Evolutionary conservation across 2,329 filamentous ascomycete genomes (phyloP).

Genomic region (Fusarium verrucosum): DNA sequence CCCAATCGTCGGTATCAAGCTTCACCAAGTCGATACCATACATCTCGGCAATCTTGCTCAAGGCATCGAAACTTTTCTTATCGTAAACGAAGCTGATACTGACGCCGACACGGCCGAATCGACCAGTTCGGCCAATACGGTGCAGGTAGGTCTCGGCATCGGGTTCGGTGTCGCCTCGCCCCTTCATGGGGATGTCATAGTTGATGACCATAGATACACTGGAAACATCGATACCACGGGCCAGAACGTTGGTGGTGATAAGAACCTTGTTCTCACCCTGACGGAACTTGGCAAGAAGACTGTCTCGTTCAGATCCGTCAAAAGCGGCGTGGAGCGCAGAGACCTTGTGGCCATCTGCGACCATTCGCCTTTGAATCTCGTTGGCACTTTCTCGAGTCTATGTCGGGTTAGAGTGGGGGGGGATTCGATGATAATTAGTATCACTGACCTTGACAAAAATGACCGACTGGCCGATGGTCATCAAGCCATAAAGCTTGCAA

Average conservation of each 20-base stretch:
- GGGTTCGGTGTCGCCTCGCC: slow-evolving; percentile 79
- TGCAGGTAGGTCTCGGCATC: slow-evolving; percentile 97
- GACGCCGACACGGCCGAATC: slow-evolving; percentile 95
- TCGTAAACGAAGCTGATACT: slow-evolving; percentile 95
- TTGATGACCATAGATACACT: slow-evolving; percentile 98
- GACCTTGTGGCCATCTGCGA: slow-evolving; percentile 88
- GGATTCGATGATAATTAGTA: neutral
- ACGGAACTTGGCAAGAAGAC: slow-evolving; percentile 86
- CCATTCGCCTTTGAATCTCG: slow-evolving; percentile 87
- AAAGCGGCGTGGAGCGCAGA: slow-evolving; percentile 89
- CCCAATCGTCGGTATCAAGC: slow-evolving; percentile 89
- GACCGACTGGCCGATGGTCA: slow-evolving; percentile 96
- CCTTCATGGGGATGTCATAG: slow-evolving; percentile 85
- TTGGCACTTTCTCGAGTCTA: slow-evolving; percentile 86
- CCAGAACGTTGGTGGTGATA: slow-evolving; percentile 96
- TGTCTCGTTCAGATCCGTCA: slow-evolving; percentile 84
- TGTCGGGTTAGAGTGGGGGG: slow-evolving; percentile 23
- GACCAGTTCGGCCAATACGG: slow-evolving; percentile 94
- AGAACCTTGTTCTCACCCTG: slow-evolving; percentile 90
- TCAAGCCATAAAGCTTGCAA: slow-evolving; percentile 91
- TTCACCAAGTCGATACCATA: slow-evolving; percentile 84
- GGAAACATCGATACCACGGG: slow-evolving; percentile 91
- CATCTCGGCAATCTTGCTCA: slow-evolving; percentile 80
- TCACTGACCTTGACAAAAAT: slow-evolving; percentile 88
- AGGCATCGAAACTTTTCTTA: slow-evolving; percentile 79